A percentile compares a stretch with the other conserved stretches of the same genome.
These are phyloP conservation scores for Eutrema salsugineum DNA, from an alignment of 441 rosid genomes.

Conservation along the genomic window DNA sequence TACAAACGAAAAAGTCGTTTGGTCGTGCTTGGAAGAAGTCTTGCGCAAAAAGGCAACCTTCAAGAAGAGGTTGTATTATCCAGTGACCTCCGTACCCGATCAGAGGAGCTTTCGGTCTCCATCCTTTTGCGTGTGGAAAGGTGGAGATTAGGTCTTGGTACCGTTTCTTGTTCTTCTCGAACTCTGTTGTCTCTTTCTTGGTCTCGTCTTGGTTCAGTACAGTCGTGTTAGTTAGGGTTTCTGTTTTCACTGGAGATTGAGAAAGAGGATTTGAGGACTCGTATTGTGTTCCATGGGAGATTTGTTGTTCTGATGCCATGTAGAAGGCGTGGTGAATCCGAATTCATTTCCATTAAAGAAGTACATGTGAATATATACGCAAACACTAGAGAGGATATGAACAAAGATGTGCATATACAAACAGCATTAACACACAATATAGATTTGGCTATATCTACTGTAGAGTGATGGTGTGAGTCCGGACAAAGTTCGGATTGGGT, in stretches of 20 bases:
- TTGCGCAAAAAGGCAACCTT: constrained; percentile 15
- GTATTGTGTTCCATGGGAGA: neutral
- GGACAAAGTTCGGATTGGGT: neutral
- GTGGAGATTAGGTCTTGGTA: neutral
- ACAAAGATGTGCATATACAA: neutral
- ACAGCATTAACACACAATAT: neutral
- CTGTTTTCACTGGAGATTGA: neutral
- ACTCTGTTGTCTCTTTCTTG: neutral
- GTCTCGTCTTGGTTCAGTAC: neutral
- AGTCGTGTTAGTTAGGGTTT: neutral
- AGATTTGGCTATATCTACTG: neutral
- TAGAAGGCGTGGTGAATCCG: neutral
- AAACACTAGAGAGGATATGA: neutral
- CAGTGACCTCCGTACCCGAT: constrained; percentile 17
- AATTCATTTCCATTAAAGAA: neutral
- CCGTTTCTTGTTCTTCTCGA: neutral
- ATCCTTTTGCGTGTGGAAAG: neutral
- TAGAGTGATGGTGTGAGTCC: neutral
- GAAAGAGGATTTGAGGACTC: neutral
- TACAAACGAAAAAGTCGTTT: constrained; percentile 16
- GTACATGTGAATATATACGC: too few species aligned
- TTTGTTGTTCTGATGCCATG: neutral
- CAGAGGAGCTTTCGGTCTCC: neutral
- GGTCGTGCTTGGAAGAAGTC: constrained; percentile 16
- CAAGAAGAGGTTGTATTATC: neutral